A percentile compares a stretch with the other conserved stretches of the same genome.
These are phyloP conservation scores for Suaeda aralocaspica DNA, from an alignment of 148 eudicot species.

Conservation along the genomic window DNA sequence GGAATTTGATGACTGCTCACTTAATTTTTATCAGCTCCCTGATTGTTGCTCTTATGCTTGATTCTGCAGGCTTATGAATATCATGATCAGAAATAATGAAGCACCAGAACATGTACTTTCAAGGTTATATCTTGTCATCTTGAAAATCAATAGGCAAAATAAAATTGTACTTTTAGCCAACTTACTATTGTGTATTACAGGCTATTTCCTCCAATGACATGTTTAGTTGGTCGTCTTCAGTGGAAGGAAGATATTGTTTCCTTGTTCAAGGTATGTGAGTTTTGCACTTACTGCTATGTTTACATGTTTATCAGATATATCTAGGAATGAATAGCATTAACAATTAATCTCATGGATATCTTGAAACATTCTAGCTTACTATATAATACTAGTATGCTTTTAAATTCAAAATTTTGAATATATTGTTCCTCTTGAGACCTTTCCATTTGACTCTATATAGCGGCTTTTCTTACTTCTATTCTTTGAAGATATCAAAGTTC, in stretches of 20 bases:
- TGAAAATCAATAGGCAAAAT: background rate
- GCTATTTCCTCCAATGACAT: slow-evolving; percentile 45
- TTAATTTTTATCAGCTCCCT: background rate
- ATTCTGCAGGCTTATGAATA: slow-evolving; percentile 51
- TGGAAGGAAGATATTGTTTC: slow-evolving; percentile 48
- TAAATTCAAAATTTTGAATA: too few relatives aligned
- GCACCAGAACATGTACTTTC: slow-evolving; percentile 27
- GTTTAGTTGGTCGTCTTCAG: slow-evolving; percentile 45
- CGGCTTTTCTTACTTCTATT: background rate
- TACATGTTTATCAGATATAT: background rate
- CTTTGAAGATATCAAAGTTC: background rate
- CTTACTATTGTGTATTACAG: slow-evolving; percentile 32
- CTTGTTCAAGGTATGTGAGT: slow-evolving; percentile 44
- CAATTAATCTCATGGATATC: background rate
- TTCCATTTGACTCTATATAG: background rate
- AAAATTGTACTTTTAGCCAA: slow-evolving; percentile 1
- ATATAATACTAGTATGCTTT: background rate
- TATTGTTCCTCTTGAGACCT: background rate
- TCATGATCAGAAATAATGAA: slow-evolving; percentile 28
- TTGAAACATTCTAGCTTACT: background rate
- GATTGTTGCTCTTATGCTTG: background rate
- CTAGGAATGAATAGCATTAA: background rate
- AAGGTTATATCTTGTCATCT: slow-evolving; percentile 33
- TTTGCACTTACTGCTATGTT: background rate
- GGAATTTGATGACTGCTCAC: background rate